Evolutionary conservation across 2,329 filamentous ascomycete species (phyloP).

Genomic region (Parafenestella ontariensis): DNA sequence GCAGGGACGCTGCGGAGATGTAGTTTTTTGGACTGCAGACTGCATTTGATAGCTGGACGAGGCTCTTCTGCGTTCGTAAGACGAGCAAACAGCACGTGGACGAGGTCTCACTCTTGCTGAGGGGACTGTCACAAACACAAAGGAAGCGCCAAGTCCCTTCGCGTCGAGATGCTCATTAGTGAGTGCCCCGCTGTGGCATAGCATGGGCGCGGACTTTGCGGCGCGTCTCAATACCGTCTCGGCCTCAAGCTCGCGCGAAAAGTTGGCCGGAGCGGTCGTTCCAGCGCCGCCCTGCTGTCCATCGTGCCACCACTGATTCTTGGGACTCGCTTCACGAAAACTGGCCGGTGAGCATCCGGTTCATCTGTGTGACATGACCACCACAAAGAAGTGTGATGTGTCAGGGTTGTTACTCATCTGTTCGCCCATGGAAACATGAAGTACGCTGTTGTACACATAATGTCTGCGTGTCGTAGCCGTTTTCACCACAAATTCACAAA

Average conservation of each 20-base stretch:
- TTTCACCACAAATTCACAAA: not conserved
- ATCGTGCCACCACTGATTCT: not conserved
- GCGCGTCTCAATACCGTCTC: conserved; percentile 24
- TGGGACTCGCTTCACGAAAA: not conserved
- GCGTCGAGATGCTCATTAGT: conserved; percentile 13
- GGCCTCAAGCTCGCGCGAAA: conserved; percentile 13
- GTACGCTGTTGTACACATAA: not conserved
- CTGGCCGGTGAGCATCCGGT: not conserved
- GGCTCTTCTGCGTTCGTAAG: not conserved
- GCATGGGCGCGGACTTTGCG: conserved; percentile 9
- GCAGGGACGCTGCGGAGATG: conserved; percentile 13
- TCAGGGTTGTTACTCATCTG: no score
- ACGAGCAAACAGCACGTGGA: not conserved
- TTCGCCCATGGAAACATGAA: not conserved
- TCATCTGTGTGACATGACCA: not conserved
- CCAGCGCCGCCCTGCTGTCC: not conserved
- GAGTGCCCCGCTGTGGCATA: conserved; percentile 25
- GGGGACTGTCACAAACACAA: conserved; percentile 3
- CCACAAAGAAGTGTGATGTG: no score
- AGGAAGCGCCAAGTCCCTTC: conserved; percentile 15
- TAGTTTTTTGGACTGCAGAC: not conserved
- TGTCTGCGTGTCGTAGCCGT: not conserved
- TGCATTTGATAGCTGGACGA: not conserved
- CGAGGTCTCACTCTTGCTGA: not conserved
- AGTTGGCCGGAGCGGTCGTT: not conserved